Conservation (phyloP, 129 eudicot genomes). For the Pulicaria dysenterica region DNA sequence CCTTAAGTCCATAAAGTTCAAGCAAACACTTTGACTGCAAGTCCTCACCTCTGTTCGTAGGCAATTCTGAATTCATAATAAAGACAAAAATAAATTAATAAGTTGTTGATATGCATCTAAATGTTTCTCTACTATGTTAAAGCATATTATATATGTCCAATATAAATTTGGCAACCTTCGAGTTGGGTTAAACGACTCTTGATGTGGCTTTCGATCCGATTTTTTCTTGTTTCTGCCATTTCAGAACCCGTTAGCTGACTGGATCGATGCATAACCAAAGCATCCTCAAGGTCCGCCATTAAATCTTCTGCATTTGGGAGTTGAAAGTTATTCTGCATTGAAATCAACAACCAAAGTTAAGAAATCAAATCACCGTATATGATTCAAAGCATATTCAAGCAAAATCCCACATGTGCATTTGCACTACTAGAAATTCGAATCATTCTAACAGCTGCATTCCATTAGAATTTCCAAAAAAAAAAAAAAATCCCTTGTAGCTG, state of each 20-base stretch:
- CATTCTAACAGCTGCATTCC: slow-evolving; percentile 1
- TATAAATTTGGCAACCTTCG: slow-evolving; percentile 57
- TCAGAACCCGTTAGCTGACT: slow-evolving; percentile 58
- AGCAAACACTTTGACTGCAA: slow-evolving; percentile 95
- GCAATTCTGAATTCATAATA: slow-evolving; percentile 63
- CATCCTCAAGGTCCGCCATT: slow-evolving; percentile 84
- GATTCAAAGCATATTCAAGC: slow-evolving; percentile 15
- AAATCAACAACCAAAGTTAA: not conserved
- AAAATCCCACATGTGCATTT: not conserved
- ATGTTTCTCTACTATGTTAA: not conserved
- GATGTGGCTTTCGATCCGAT: slow-evolving; percentile 62
- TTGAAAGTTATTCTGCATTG: slow-evolving; percentile 46
- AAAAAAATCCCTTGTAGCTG: not conserved
- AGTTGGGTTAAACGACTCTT: slow-evolving; percentile 80
- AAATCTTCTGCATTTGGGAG: slow-evolving; percentile 57
- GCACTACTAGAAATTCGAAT: not conserved
- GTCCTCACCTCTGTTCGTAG: slow-evolving; percentile 97
- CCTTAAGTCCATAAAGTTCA: slow-evolving; percentile 98
- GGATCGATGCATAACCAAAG: slow-evolving; percentile 57
- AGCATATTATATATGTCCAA: slow-evolving; percentile 6
- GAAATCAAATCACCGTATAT: not conserved
- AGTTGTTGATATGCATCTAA: slow-evolving; percentile 11
- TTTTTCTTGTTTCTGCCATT: slow-evolving; percentile 60
- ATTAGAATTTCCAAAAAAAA: not conserved
- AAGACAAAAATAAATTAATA: not conserved